Percentiles rank a stretch among this genome's conserved stretches.
These are phyloP conservation scores for Mycena floridula DNA, from an alignment of 768 basidiomycete species.

Conservation along the genomic window DNA sequence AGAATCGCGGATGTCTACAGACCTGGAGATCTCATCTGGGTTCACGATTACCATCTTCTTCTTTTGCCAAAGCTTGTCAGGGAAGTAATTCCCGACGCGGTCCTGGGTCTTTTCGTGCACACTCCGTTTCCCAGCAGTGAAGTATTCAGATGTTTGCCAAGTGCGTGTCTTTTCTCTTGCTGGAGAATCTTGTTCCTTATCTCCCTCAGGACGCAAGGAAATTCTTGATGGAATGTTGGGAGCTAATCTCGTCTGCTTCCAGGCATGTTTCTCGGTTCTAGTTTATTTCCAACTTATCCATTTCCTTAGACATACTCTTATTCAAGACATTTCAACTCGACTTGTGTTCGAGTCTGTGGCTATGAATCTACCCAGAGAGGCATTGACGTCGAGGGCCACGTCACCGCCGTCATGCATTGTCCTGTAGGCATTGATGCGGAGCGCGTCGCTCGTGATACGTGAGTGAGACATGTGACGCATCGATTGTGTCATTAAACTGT, in stretches of 20 bases:
- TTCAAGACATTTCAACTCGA: slow-evolving; percentile 89
- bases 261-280: slow-evolving; percentile 29
- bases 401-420: slow-evolving; percentile 80
- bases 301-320: slow-evolving; percentile 76
- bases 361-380: slow-evolving; percentile 71
- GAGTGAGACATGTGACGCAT: slow-evolving; percentile 18
- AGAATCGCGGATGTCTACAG: slow-evolving; percentile 70
- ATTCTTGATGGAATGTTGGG: slow-evolving; percentile 98
- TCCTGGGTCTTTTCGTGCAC: slow-evolving; percentile 91
- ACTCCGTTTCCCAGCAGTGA: slow-evolving; percentile 97
- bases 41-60: slow-evolving; percentile 94
- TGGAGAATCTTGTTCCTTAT: slow-evolving; percentile 1
- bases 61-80: slow-evolving; percentile 85
- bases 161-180: slow-evolving; percentile 37
- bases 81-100: slow-evolving; percentile 57
- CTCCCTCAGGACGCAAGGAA: slow-evolving; percentile 67
- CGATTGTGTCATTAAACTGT: neutral
- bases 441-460: slow-evolving; percentile 79
- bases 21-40: slow-evolving; percentile 91
- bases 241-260: slow-evolving; percentile 95
- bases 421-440: slow-evolving; percentile 95
- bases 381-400: slow-evolving; percentile 85
- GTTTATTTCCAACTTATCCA: neutral
- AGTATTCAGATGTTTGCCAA: slow-evolving; percentile 89
- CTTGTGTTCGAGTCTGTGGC: slow-evolving; percentile 93